Conservation (phyloP, 768 basidiomycete species). For the Myochromella boudieri region DNA sequence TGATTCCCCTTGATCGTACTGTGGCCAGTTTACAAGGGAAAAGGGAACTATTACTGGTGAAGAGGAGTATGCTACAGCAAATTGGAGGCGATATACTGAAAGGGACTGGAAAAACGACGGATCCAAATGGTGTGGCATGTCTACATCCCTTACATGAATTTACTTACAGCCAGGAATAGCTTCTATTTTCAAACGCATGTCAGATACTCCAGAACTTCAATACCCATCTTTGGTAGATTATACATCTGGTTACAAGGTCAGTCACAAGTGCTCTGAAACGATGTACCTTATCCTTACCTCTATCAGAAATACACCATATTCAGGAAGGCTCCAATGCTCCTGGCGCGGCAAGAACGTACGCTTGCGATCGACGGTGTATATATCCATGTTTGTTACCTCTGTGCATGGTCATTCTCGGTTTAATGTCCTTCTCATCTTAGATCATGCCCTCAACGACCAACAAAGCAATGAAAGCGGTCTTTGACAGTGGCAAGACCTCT, state of each 20-base stretch:
- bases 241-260: constrained; percentile 83
- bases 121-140: constrained; percentile 79
- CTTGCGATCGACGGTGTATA: constrained; percentile 96
- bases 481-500: constrained; percentile 86
- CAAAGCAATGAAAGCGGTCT: constrained; percentile 69
- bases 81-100: constrained; percentile 71
- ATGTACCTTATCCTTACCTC: not conserved
- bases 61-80: constrained; percentile 70
- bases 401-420: not conserved
- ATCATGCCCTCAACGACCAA: constrained; percentile 89
- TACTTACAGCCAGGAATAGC: constrained; percentile 41
- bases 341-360: constrained; percentile 86
- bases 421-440: constrained; percentile 36
- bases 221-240: constrained; percentile 70
- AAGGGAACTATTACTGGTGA: constrained; percentile 78
- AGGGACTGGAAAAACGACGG: constrained; percentile 70
- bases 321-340: constrained; percentile 92
- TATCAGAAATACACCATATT: constrained; percentile 85
- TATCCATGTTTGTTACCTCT: constrained; percentile 62
- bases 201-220: constrained; percentile 66
- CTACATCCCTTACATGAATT: no score
- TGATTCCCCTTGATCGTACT: constrained; percentile 91
- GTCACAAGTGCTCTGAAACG: constrained; percentile 5
- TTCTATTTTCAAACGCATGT: constrained; percentile 89
- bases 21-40: constrained; percentile 94